Percentiles rank a stretch among this genome's conserved stretches.
Conservation (phyloP, 441 rosid species). For the Capsella rubella region DNA sequence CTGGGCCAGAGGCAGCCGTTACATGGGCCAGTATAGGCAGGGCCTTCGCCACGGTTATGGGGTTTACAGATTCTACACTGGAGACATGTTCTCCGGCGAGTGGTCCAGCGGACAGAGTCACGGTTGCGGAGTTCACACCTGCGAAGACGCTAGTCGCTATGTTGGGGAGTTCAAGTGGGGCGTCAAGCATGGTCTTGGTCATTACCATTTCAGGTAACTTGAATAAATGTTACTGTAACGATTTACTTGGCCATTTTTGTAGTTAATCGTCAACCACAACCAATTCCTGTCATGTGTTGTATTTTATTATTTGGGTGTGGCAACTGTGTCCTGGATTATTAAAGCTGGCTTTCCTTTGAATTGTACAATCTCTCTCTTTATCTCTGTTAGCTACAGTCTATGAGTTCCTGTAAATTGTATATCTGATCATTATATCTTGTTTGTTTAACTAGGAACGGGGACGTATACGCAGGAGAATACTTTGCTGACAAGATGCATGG, state of each 20-base stretch:
- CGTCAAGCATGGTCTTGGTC: constrained; percentile 92
- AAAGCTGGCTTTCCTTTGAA: neutral
- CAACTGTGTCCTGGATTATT: neutral
- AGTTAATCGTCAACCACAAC: neutral
- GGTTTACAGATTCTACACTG: constrained; percentile 83
- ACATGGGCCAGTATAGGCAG: constrained; percentile 80
- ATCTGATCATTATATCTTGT: neutral
- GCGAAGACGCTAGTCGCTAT: constrained; percentile 87
- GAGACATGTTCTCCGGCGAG: constrained; percentile 89
- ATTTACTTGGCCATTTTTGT: neutral
- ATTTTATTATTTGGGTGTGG: neutral
- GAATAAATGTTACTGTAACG: too few species aligned
- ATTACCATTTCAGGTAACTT: constrained; percentile 85
- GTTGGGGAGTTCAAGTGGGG: constrained; percentile 95
- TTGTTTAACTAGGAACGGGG: constrained; percentile 69
- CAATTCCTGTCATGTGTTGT: neutral
- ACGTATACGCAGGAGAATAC: constrained; percentile 88
- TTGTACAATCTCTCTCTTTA: neutral
- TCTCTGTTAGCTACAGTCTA: neutral
- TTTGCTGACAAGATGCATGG: constrained; percentile 87
- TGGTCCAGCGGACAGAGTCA: constrained; percentile 96
- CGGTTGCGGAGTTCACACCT: constrained; percentile 90
- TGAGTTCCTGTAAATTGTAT: neutral
- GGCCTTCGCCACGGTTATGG: constrained; percentile 89
- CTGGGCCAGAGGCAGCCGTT: constrained; percentile 93